Base-by-base conservation (phyloP, 352 stramenopile species). In the Globisporangium barbulae region DNA sequence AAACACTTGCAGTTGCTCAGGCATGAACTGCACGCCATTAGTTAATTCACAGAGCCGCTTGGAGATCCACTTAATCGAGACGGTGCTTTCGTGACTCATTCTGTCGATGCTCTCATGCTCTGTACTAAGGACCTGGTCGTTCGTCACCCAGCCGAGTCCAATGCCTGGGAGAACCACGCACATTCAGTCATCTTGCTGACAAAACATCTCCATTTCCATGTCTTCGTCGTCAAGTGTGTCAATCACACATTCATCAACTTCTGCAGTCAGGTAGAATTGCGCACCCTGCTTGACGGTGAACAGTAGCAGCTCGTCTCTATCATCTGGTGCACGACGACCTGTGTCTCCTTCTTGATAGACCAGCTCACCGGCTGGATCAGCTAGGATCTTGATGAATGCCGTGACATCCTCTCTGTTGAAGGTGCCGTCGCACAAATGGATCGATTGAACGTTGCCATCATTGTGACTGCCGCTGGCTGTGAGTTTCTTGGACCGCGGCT, bases 401-500 rank as follows among this genome's bases (percentile, higher is more conserved):
- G 33, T 3, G 3, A 39, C 33, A 10, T 39, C 33, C 33, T 6
- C 33, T 39, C 9, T 39, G 33, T 39, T 10, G 9, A 10, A 39
- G 9, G 33, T 12, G 33, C 5, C 33, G 33, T 39, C 33, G 33
- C 33, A 7, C 33, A 39, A 39, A 7, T 39, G 9, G 33, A 39
- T 39, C 9, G 33, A 12, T 10, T 39, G 33, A 10, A 3, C 25
- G 41, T 3, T 49, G 8, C 3, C 44, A 10, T 49, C 44, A 39
- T 10, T 17, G 13, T 19, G 44, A 49, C 19, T 28, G n/a, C 19
- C n/a, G 44, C 25, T 6, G 54, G 60, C 22, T 41, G 12, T 22
- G 37, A 47, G 49, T 54, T 48, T 52, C 21, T 37, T 59, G 8
- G 49, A 60, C 19, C 30, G 35, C 7, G 37, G 60, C n/a, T 60